Evolutionary conservation across 2,329 filamentous ascomycete genomes (phyloP).

Genomic region (Neophaeococcomyces aloes): DNA sequence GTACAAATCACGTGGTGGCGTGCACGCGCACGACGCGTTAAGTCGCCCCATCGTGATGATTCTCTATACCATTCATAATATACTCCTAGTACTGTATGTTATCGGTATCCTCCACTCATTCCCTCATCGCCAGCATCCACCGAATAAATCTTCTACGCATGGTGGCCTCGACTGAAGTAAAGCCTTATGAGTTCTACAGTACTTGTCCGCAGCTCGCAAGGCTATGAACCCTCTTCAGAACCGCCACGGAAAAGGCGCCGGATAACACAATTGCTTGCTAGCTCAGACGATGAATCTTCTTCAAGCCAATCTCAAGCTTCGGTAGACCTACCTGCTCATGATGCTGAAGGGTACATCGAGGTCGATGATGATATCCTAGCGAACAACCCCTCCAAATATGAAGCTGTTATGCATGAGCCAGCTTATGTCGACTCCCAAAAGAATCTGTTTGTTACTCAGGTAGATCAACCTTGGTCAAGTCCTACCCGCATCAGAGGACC

Average conservation of each 20-base stretch:
- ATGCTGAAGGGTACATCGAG: constrained; percentile 3
- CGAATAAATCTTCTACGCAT: too few species aligned
- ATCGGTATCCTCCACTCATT: too few species aligned
- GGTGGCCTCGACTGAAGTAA: too few species aligned
- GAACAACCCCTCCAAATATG: constrained; percentile 18
- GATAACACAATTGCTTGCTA: background rate
- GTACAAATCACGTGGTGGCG: too few species aligned
- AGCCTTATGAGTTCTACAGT: constrained; percentile 5
- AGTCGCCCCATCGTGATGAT: too few species aligned
- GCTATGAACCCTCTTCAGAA: constrained; percentile 10
- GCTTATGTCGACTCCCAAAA: constrained; percentile 31
- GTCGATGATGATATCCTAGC: constrained; percentile 9
- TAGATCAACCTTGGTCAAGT: constrained; percentile 39
- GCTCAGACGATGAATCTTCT: background rate
- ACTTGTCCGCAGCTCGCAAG: constrained; percentile 17
- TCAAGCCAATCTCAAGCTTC: constrained; percentile 12
- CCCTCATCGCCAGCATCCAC: too few species aligned
- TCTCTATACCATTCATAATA: too few species aligned
- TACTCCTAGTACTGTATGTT: too few species aligned
- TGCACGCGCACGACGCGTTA: too few species aligned
- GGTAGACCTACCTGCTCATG: constrained; percentile 14
- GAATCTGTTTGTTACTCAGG: constrained; percentile 39
- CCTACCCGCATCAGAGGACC: constrained; percentile 43
- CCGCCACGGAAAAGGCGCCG: constrained; percentile 17
- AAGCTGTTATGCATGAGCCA: constrained; percentile 29